Evolutionary conservation across 768 basidiomycete species (phyloP).

Genomic region (Collybia sp.): DNA sequence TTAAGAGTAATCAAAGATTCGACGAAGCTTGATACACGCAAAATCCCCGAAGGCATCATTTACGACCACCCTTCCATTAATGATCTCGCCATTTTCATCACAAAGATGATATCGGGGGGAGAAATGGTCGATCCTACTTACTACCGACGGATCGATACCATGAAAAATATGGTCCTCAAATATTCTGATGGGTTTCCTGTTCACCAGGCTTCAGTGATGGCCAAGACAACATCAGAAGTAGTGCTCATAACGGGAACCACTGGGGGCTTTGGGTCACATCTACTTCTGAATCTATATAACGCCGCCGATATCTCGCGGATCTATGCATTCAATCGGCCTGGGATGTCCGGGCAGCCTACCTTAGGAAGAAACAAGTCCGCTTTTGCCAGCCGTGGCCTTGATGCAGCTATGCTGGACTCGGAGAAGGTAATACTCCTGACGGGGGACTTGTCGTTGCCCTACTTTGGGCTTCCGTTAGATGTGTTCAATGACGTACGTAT

Average conservation of each 20-base stretch:
- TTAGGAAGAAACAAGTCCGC: conserved; percentile 14
- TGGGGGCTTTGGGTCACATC: conserved; percentile 27
- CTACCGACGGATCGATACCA: too few relatives aligned
- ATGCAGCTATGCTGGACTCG: conserved; percentile 12
- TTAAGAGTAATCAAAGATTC: conserved; percentile 13
- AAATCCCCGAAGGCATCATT: conserved; percentile 15
- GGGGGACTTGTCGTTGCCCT: conserved; percentile 8
- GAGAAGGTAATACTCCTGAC: conserved; percentile 19
- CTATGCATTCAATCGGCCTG: conserved; percentile 29
- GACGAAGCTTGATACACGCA: conserved; percentile 9
- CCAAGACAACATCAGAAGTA: conserved; percentile 9
- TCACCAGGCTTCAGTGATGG: conserved; percentile 2
- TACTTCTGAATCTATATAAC: conserved; percentile 23
- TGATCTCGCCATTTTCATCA: conserved; percentile 9
- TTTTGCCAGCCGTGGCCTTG: conserved; percentile 18
- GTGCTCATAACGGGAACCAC: conserved; percentile 33
- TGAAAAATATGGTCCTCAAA: conserved; percentile 18
- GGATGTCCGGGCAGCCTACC: background rate
- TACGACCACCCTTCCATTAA: conserved; percentile 20
- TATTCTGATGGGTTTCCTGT: conserved; percentile 13
- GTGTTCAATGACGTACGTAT: conserved; percentile 2
- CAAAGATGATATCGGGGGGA: background rate
- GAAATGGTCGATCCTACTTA: too few relatives aligned
- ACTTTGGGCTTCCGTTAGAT: conserved; percentile 5
- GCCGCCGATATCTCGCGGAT: conserved; percentile 18